These are phyloP conservation scores for Yarrowia osloensis DNA, from an alignment of 805 yeast species.

Conservation along the genomic window DNA sequence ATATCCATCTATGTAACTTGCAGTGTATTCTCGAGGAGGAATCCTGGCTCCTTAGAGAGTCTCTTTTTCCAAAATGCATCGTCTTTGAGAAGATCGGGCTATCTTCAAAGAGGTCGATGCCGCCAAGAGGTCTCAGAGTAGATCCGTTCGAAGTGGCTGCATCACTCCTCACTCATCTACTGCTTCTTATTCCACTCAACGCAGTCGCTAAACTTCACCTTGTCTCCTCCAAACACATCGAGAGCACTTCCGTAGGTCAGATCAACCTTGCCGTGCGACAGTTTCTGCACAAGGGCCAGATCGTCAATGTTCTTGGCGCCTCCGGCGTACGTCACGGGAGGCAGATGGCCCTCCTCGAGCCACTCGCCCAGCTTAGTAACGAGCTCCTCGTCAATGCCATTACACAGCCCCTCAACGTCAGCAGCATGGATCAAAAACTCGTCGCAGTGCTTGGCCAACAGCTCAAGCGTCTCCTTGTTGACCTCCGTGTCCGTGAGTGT, in stretches of 20 bases:
- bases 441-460: constrained; percentile 65
- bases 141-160: no score
- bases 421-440: constrained; percentile 97
- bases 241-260: constrained; percentile 90
- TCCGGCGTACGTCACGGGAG: constrained; percentile 90
- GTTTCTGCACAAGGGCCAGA: constrained; percentile 59
- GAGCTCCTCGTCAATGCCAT: constrained; percentile 83
- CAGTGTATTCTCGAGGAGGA: no score
- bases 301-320: constrained; percentile 83
- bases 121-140: no score
- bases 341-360: constrained; percentile 50
- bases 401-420: constrained; percentile 95
- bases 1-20: no score
- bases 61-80: no score
- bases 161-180: no score
- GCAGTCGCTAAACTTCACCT: constrained; percentile 75
- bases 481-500: constrained; percentile 71
- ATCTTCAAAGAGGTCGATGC: no score
- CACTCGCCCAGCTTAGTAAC: constrained; percentile 75
- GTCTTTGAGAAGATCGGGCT: no score
- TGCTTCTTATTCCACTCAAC: constrained; percentile 63
- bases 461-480: constrained; percentile 52
- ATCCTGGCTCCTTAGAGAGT: no score
- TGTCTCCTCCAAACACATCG: constrained; percentile 89
- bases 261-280: constrained; percentile 84